phyloP scores from a whole-genome alignment of 2,329 filamentous ascomycete genomes.

The Aureobasidium zeae region DNA sequence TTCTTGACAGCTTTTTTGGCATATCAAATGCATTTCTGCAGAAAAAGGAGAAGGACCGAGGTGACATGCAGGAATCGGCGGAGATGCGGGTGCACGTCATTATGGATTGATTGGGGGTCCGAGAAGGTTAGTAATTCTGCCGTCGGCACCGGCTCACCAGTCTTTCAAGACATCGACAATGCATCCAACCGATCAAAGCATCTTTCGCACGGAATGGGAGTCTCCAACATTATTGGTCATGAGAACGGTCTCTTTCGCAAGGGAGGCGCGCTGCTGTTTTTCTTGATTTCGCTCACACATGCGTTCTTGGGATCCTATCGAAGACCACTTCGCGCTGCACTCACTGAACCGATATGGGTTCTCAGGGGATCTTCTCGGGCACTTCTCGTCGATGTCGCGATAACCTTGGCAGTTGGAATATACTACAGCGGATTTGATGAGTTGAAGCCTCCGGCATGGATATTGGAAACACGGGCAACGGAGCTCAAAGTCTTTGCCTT shows the following conservation, averaged over 20 bases:
- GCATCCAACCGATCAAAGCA: neutral
- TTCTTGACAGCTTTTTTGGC: too few species aligned
- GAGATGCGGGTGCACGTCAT: too few species aligned
- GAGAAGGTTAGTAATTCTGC: too few species aligned
- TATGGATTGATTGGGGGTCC: too few species aligned
- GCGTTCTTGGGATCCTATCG: neutral
- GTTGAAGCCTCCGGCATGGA: constrained; percentile 7
- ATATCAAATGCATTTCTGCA: too few species aligned
- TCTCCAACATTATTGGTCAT: neutral
- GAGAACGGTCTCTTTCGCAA: neutral
- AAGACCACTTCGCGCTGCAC: neutral
- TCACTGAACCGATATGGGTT: constrained; percentile 8
- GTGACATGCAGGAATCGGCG: too few species aligned
- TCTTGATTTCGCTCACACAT: neutral
- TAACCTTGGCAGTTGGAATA: neutral
- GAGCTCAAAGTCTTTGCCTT: constrained; percentile 2
- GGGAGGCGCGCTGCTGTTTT: neutral
- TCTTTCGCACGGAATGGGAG: neutral
- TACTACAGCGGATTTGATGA: neutral
- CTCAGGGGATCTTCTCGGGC: neutral
- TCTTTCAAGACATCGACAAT: neutral
- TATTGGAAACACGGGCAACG: constrained; percentile 5
- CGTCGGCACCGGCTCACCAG: too few species aligned
- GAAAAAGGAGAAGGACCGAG: too few species aligned
- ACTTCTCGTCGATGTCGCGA: neutral